Evolutionary conservation across 106 monocot genomes (phyloP), one percentile per base, ranked within the genome.

Genomic region (Phalaenopsis equestris): DNA sequence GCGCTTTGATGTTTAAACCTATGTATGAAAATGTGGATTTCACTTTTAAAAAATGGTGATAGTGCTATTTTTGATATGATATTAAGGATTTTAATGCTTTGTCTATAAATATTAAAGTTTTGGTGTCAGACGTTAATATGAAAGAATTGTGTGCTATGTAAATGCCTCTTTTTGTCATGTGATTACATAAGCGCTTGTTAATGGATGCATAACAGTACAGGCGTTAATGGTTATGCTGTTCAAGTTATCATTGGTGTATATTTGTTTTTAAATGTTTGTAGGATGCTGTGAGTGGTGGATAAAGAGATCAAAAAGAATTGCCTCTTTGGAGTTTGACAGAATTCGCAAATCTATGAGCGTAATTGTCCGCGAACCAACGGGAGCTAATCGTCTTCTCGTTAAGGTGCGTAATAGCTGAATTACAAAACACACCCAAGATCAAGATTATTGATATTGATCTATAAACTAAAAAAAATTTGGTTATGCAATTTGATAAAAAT

Each of bases 201-300:
- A 30, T 30, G 57, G 6, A 64, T 85, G 12, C 41, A 58, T 75
- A 10, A 52, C 12, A 4, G 14, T 72, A 16, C 3, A 72, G 41
- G 8, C 12, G 0, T 52, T 10, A 10, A 52, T 2, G 2, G 12
- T 52, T 15, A 52, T 21, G 14, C 41, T 38, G 16, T 75, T 75
- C 75, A 36, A 36, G 47, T 43, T 14, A 75, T 3, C 5, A 12
- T 75, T 46, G 70, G 64, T 24, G 1, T 52, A 52, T 52, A 52
- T 12, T 10, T 52, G 43, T 52, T 52, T 10, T 52, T 52, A 10
- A 52, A 65, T 65, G n/a, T 65, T 15, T 10, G 43, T 75, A 91
- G 94, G 86, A 36, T 94, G 91, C 75, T 92, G 90, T 56, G 87
- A 88, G 14, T 94, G 92, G 94, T 94, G 94, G 94, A 85, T 72